phyloP scores from a whole-genome alignment of 495 filamentous ascomycete species.

The Xylaria intraflava region DNA sequence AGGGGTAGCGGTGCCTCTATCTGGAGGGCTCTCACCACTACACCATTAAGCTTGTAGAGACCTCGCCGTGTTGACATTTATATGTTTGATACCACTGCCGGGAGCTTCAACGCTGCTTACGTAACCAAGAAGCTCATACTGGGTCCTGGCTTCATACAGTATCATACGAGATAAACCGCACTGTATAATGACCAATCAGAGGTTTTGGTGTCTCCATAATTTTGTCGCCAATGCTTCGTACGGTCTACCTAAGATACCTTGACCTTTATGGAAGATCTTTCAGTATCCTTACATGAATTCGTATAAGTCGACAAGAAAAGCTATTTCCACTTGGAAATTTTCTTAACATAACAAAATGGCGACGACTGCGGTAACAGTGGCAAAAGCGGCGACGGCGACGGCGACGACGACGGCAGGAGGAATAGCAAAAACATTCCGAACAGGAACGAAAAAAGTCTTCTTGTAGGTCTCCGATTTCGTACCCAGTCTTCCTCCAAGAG shows the following conservation, averaged over 20 bases:
- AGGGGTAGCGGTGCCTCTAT: no score
- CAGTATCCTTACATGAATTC: neutral
- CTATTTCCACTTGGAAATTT: neutral
- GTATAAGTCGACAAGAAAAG: neutral
- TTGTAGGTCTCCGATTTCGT: constrained; percentile 46
- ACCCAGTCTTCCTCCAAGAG: neutral
- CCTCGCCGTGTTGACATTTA: no score
- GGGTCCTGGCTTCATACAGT: no score
- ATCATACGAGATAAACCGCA: no score
- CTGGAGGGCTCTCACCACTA: no score
- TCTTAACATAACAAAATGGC: neutral
- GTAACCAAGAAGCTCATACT: no score
- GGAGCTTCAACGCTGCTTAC: no score
- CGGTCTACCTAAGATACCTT: neutral
- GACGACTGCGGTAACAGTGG: neutral
- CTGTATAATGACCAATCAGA: no score
- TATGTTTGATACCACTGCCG: no score
- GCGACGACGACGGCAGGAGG: constrained; percentile 13
- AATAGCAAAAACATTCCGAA: constrained; percentile 20
- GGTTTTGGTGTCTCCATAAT: no score
- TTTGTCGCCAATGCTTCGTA: no score
- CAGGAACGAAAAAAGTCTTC: constrained; percentile 58
- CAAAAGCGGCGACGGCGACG: constrained; percentile 14
- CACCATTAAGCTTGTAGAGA: no score
- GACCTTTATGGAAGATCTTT: neutral